These are phyloP conservation scores for Penstemon davidsonii DNA, from an alignment of 257 asterid species.

Conservation along the genomic window DNA sequence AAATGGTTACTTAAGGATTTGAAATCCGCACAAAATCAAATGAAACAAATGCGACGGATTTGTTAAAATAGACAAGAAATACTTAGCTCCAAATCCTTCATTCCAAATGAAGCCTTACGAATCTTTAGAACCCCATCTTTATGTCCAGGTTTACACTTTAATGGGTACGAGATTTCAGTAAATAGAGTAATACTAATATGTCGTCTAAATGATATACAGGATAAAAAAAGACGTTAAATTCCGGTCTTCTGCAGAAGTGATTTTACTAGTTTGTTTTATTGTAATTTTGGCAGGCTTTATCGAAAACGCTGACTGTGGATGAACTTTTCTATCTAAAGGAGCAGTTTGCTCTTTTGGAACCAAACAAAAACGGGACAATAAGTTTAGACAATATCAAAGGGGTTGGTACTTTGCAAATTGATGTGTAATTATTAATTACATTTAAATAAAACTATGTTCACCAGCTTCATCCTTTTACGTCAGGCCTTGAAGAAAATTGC, in stretches of 20 bases:
- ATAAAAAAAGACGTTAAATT: too few relatives aligned
- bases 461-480: constrained; percentile 21
- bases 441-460: constrained; percentile 21
- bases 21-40: too few relatives aligned
- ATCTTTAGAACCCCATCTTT: too few relatives aligned
- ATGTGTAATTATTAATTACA: background rate
- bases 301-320: constrained; percentile 68
- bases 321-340: constrained; percentile 72
- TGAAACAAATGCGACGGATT: too few relatives aligned
- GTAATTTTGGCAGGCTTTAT: constrained; percentile 57
- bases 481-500: constrained; percentile 79
- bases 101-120: too few relatives aligned
- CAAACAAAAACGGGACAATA: constrained; percentile 72
- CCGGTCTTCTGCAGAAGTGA: background rate
- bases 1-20: too few relatives aligned
- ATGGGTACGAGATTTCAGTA: too few relatives aligned
- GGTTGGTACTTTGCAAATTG: constrained; percentile 40
- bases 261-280: constrained; percentile 15
- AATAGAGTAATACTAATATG: too few relatives aligned
- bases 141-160: too few relatives aligned
- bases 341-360: constrained; percentile 67
- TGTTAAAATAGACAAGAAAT: too few relatives aligned
- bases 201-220: too few relatives aligned
- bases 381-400: constrained; percentile 61
- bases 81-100: too few relatives aligned